Evolutionary conservation across 106 monocot genomes (phyloP).

Genomic region (Phalaenopsis aphrodite): DNA sequence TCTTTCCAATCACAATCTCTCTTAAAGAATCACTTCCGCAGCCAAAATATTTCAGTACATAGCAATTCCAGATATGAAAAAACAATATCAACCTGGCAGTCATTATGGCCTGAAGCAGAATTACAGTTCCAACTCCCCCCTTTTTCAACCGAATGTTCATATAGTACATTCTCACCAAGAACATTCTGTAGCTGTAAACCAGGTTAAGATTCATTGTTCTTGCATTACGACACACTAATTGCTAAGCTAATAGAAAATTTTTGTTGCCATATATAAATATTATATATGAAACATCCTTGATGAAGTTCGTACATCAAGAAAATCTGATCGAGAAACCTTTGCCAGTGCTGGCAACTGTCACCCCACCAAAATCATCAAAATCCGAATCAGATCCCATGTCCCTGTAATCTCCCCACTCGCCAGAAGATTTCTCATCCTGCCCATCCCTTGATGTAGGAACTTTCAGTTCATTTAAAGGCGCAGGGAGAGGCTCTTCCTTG

Average conservation of each 20-base stretch:
- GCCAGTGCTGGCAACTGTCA: constrained; percentile 46
- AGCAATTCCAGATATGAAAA: too few relatives aligned
- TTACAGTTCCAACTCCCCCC: too few relatives aligned
- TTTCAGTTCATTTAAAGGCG: constrained; percentile 39
- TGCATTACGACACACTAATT: neutral
- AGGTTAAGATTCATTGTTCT: too few relatives aligned
- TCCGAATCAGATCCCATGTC: constrained; percentile 48
- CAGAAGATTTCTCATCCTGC: constrained; percentile 40
- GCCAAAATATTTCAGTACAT: too few relatives aligned
- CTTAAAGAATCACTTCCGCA: too few relatives aligned
- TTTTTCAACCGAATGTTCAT: too few relatives aligned
- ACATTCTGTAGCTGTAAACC: too few relatives aligned
- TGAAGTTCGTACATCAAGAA: constrained; percentile 12
- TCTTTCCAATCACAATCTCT: too few relatives aligned
- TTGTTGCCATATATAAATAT: neutral
- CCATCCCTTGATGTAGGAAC: constrained; percentile 42
- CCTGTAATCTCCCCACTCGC: constrained; percentile 36
- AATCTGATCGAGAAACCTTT: constrained; percentile 46
- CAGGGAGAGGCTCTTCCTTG: constrained; percentile 54
- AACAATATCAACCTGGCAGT: too few relatives aligned
- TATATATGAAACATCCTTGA: constrained; percentile 2
- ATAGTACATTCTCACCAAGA: too few relatives aligned
- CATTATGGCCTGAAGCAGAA: too few relatives aligned
- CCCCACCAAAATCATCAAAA: constrained; percentile 50
- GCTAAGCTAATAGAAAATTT: neutral